Conservation (phyloP, 129 eudicot genomes). For the Oenanthe sinensis region DNA sequence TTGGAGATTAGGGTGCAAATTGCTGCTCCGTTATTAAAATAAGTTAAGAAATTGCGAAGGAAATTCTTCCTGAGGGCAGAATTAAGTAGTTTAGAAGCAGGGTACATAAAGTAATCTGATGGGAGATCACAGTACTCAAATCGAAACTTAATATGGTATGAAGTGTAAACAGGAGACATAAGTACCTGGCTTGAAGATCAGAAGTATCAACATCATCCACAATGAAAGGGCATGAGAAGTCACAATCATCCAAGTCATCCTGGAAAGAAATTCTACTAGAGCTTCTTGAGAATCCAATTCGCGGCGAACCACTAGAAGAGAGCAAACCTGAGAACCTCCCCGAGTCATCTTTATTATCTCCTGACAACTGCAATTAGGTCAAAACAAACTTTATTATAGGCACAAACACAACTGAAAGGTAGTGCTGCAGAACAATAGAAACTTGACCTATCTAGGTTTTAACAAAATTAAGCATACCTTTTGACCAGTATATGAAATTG, state of each 20-base stretch:
- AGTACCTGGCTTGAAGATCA: constrained; percentile 68
- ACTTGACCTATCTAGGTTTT: not conserved
- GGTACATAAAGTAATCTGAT: not conserved
- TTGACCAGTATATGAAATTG: constrained; percentile 38
- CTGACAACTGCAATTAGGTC: constrained; percentile 40
- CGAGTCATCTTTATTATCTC: constrained; percentile 80
- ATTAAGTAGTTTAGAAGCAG: not conserved
- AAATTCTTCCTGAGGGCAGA: not conserved
- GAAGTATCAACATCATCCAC: constrained; percentile 90
- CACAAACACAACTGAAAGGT: not conserved
- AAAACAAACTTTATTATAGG: not conserved
- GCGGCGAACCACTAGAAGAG: constrained; percentile 90
- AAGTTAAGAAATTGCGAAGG: not conserved
- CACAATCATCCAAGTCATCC: constrained; percentile 87
- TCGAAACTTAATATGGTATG: not conserved
- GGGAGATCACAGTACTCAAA: not conserved
- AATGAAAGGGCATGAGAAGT: constrained; percentile 81
- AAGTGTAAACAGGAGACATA: not conserved
- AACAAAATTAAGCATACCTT: constrained; percentile 36
- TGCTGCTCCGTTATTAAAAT: not conserved
- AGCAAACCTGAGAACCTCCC: constrained; percentile 92
- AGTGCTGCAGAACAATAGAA: not conserved
- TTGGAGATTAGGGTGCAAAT: not conserved
- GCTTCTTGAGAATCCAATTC: constrained; percentile 83
- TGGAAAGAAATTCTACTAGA: constrained; percentile 90